Conservation (phyloP, 2,329 filamentous ascomycete species). For the Xylariaceae sp. region DNA sequence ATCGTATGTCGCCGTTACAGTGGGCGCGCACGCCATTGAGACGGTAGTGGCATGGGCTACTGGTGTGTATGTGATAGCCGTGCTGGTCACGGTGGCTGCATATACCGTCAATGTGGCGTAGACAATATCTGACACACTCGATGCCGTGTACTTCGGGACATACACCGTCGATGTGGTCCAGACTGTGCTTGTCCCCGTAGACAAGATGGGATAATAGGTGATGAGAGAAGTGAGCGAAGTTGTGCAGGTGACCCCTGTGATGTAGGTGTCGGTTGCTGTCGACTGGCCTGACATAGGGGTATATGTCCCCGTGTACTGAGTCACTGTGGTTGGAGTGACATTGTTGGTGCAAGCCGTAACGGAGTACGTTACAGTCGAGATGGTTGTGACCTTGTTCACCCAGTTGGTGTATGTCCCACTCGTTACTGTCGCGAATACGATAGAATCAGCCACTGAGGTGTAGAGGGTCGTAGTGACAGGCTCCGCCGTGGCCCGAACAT, state of each 20-base stretch:
- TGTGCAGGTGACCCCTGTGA: slow-evolving; percentile 18
- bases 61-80: slow-evolving; percentile 16
- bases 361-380: slow-evolving; percentile 20
- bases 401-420: slow-evolving; percentile 11
- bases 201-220: slow-evolving; percentile 13
- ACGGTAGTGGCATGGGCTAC: slow-evolving; percentile 2
- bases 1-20: slow-evolving; percentile 22
- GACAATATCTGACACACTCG: slow-evolving; percentile 23
- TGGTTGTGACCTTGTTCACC: slow-evolving; percentile 3
- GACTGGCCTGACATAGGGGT: slow-evolving; percentile 23
- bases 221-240: slow-evolving; percentile 15
- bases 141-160: slow-evolving; percentile 25
- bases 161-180: slow-evolving; percentile 33
- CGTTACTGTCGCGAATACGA: slow-evolving; percentile 10
- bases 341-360: slow-evolving; percentile 22
- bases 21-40: slow-evolving; percentile 15
- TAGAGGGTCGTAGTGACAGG: slow-evolving; percentile 16
- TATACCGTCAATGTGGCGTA: slow-evolving; percentile 8
- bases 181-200: slow-evolving; percentile 25
- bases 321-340: slow-evolving; percentile 19
- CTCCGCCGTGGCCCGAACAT: slow-evolving; percentile 11
- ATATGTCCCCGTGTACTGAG: slow-evolving; percentile 25
- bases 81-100: slow-evolving; percentile 7
- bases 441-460: slow-evolving; percentile 2
- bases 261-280: slow-evolving; percentile 16